Percentiles rank a stretch among this genome's conserved stretches.
These are phyloP conservation scores for Raffaelea arxii DNA, from an alignment of 2,329 filamentous ascomycete genomes.

Conservation along the genomic window DNA sequence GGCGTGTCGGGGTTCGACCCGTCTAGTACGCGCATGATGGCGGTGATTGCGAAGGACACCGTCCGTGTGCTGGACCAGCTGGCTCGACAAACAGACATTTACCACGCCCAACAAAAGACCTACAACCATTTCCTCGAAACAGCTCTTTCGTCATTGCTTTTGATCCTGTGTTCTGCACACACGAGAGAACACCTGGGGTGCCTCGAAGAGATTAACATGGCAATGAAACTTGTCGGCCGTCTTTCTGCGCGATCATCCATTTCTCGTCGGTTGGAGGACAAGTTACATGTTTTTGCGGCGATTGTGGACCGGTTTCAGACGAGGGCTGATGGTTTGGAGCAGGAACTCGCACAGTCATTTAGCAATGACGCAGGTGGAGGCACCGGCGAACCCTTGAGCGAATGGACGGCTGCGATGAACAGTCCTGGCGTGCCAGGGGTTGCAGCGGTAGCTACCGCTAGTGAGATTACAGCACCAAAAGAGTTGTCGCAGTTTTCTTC, in stretches of 20 bases:
- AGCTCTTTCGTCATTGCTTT: background rate
- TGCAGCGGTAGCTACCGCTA: too few species aligned
- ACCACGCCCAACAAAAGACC: conserved; percentile 1
- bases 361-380: too few species aligned
- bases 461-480: too few species aligned
- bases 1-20: background rate
- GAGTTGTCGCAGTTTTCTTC: too few species aligned
- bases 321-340: too few species aligned
- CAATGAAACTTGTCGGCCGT: background rate
- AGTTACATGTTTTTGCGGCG: background rate
- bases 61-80: background rate
- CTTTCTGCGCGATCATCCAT: background rate
- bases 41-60: background rate
- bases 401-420: too few species aligned
- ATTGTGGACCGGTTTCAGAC: too few species aligned
- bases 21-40: background rate
- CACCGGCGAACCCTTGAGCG: too few species aligned
- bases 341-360: too few species aligned
- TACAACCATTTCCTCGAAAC: conserved; percentile 4
- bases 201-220: background rate
- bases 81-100: background rate
- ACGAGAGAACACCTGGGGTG: background rate
- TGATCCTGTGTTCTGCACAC: background rate
- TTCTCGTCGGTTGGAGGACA: background rate
- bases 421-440: too few species aligned